Percentiles rank a stretch among this genome's conserved stretches.
phyloP scores from a whole-genome alignment of 768 basidiomycete genomes.

The Kwoniella newhampshirensis region DNA sequence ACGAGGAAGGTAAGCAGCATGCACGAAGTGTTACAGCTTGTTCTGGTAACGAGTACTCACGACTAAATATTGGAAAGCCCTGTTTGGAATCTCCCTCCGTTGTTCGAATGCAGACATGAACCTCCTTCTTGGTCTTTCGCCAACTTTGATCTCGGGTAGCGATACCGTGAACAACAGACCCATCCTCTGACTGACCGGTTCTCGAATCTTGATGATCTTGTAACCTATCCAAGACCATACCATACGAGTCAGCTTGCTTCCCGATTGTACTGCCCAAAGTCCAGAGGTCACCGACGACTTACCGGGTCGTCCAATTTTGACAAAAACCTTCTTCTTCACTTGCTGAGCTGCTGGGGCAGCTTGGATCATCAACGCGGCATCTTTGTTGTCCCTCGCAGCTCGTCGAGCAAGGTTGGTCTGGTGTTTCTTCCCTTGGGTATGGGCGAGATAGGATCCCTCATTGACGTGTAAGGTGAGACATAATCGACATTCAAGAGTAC shows the following conservation, averaged over 20 bases:
- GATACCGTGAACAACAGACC: slow-evolving; percentile 93
- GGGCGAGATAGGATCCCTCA: slow-evolving; percentile 97
- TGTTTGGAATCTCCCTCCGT: slow-evolving; percentile 88
- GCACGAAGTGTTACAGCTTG: background rate
- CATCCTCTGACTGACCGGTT: slow-evolving; percentile 77
- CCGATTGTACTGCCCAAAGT: background rate
- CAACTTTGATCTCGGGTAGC: slow-evolving; percentile 86
- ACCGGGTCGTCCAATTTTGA: slow-evolving; percentile 89
- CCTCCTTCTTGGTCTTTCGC: slow-evolving; percentile 75
- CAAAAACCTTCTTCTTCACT: slow-evolving; percentile 87
- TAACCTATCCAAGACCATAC: slow-evolving; percentile 56
- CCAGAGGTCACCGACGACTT: slow-evolving; percentile 19
- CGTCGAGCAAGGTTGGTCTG: slow-evolving; percentile 97
- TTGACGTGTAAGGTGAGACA: slow-evolving; percentile 99
- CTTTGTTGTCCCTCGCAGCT: slow-evolving; percentile 95
- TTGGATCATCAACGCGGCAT: slow-evolving; percentile 83
- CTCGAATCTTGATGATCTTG: slow-evolving; percentile 85
- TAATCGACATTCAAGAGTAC: slow-evolving; percentile 95
- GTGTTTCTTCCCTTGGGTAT: slow-evolving; percentile 99
- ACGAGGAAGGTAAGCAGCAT: background rate
- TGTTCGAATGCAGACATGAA: slow-evolving; percentile 99
- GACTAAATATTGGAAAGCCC: slow-evolving; percentile 94
- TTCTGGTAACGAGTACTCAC: slow-evolving; percentile 63
- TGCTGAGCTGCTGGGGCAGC: slow-evolving; percentile 55
- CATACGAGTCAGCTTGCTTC: background rate